A percentile compares a stretch with the other conserved stretches of the same genome.
Conservation (phyloP, 1,284 basidiomycete genomes). For the Trametes polyzona region DNA sequence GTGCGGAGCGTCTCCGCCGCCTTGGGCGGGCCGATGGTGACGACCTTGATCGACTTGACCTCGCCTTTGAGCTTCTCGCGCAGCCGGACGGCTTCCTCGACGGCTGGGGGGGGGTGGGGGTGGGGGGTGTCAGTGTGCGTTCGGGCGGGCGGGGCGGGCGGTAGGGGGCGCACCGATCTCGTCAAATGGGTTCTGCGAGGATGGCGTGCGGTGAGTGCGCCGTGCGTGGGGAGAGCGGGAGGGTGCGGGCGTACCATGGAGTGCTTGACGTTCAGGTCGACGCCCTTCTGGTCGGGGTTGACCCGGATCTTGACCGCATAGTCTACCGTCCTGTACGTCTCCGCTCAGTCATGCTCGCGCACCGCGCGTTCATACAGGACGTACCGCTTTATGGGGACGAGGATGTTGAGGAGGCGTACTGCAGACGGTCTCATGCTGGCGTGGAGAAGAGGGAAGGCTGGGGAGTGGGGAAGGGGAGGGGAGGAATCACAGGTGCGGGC, state of each 20-base stretch:
- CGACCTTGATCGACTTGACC: slow-evolving; percentile 86
- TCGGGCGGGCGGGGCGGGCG: not conserved
- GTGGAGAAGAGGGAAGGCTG: not conserved
- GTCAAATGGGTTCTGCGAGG: slow-evolving; percentile 89
- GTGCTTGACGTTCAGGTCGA: slow-evolving; percentile 96
- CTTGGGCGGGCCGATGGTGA: slow-evolving; percentile 94
- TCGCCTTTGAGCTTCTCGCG: slow-evolving; percentile 81
- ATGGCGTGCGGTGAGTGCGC: too few relatives aligned
- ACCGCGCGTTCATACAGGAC: slow-evolving; percentile 27
- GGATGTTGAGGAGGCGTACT: slow-evolving; percentile 78
- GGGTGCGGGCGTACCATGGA: slow-evolving; percentile 91
- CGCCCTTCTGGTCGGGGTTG: slow-evolving; percentile 87
- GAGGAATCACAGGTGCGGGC: not conserved
- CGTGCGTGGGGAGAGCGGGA: too few relatives aligned
- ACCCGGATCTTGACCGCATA: slow-evolving; percentile 96
- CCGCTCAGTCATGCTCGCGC: slow-evolving; percentile 2
- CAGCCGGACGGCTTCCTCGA: slow-evolving; percentile 95
- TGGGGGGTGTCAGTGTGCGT: slow-evolving; percentile 3
- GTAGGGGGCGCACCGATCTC: slow-evolving; percentile 89
- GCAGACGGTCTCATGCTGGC: slow-evolving; percentile 73
- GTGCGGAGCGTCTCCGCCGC: slow-evolving; percentile 91
- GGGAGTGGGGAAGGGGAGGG: not conserved
- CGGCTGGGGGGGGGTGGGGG: slow-evolving; percentile 57
- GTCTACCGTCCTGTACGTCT: slow-evolving; percentile 64
- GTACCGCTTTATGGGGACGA: slow-evolving; percentile 90